A percentile compares a stretch with the other conserved stretches of the same genome.
Conservation (phyloP, 768 basidiomycete genomes). For the Suillus lakei region DNA sequence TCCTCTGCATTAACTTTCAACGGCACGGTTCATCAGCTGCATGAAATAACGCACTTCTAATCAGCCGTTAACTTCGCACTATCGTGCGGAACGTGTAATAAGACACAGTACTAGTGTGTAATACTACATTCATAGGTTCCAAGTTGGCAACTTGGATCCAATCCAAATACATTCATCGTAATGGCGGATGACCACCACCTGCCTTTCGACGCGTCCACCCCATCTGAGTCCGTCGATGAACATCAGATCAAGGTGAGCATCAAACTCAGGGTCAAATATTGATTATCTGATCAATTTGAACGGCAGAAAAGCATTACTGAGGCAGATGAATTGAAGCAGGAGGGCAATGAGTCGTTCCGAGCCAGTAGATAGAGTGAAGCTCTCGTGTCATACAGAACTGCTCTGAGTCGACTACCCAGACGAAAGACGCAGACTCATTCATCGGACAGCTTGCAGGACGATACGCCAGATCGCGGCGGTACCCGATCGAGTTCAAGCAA, state of each 20-base stretch:
- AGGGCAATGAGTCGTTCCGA: conserved; percentile 82
- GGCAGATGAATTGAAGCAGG: conserved; percentile 68
- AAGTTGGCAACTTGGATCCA: not conserved
- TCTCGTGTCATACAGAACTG: conserved; percentile 68
- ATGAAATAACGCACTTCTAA: not conserved
- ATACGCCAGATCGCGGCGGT: not conserved
- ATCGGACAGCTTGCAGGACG: conserved; percentile 26
- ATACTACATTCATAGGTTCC: not conserved
- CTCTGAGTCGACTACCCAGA: conserved; percentile 67
- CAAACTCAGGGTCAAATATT: not conserved
- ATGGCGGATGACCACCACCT: conserved; percentile 5
- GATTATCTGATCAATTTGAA: conserved; percentile 12
- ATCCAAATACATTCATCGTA: no score
- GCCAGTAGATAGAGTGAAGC: conserved; percentile 72
- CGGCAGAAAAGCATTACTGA: conserved; percentile 49
- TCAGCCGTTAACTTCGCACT: not conserved
- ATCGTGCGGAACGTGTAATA: not conserved
- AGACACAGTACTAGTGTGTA: not conserved
- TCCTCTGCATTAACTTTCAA: no score
- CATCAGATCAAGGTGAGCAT: not conserved
- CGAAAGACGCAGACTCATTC: conserved; percentile 30
- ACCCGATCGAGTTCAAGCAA: conserved; percentile 15
- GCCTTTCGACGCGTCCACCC: no score
- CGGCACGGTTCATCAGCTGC: no score
- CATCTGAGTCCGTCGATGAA: not conserved